These are phyloP conservation scores for Alternaria tenuissima DNA, from an alignment of 2,329 filamentous ascomycete species.

Conservation along the genomic window DNA sequence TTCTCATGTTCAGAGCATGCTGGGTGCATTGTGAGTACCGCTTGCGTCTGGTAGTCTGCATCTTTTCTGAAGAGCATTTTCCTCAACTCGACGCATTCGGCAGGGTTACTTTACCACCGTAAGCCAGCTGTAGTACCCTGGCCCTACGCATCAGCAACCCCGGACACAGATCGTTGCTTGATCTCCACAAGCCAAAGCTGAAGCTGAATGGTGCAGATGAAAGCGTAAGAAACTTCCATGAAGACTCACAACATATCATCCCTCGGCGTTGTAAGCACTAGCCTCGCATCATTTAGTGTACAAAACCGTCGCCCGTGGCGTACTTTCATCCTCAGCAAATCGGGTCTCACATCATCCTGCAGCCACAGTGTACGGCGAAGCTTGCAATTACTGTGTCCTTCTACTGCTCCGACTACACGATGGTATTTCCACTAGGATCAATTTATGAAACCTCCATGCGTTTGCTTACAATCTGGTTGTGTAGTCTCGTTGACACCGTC, in stretches of 20 bases:
- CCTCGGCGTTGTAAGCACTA: conserved; percentile 1
- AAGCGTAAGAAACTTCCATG: neutral
- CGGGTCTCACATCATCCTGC: neutral
- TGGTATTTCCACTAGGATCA: neutral
- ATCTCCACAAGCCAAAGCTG: neutral
- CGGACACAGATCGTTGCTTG: neutral
- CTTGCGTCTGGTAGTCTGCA: neutral
- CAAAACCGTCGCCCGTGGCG: neutral
- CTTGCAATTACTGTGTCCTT: neutral
- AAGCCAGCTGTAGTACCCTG: neutral
- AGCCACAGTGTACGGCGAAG: neutral
- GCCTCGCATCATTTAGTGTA: neutral
- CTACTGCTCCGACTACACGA: neutral
- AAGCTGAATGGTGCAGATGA: neutral
- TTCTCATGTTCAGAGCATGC: neutral
- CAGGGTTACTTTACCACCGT: neutral
- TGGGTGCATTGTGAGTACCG: neutral
- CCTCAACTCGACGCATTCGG: neutral
- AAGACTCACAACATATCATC: neutral
- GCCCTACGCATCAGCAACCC: neutral
- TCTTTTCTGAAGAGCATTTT: neutral
- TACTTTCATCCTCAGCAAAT: neutral
- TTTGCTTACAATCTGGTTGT: neutral
- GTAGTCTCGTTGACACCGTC: neutral
- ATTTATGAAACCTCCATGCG: neutral